Percentiles rank a stretch among this genome's conserved stretches.
Evolutionary conservation across 208 protist species (phyloP).

Genomic region (Tritrichomonas musculus): DNA sequence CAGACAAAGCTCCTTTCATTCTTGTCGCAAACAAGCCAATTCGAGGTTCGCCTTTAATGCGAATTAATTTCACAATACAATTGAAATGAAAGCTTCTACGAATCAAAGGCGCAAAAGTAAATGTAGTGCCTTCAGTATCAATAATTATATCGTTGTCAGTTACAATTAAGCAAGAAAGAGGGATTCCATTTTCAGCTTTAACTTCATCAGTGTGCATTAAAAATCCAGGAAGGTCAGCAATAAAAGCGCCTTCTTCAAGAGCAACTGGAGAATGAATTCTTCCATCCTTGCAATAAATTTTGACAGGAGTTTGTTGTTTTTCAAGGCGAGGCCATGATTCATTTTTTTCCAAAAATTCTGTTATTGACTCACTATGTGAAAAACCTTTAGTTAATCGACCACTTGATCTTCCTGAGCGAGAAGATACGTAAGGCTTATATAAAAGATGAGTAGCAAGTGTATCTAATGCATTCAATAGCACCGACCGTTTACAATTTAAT

Average conservation of each 20-base stretch:
- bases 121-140: neutral
- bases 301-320: neutral
- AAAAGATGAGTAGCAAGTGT: neutral
- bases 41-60: neutral
- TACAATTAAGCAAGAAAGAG: neutral
- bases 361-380: neutral
- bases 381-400: neutral
- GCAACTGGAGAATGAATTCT: neutral
- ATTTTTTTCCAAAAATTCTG: neutral
- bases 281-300: neutral
- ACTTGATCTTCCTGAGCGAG: neutral
- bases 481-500: no score
- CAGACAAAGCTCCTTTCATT: neutral
- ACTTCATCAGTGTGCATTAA: conserved; percentile 27
- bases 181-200: neutral
- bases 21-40: neutral
- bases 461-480: neutral
- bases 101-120: neutral
- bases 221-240: neutral
- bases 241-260: neutral
- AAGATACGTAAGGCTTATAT: neutral
- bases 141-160: neutral
- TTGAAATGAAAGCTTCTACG: neutral
- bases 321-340: neutral
- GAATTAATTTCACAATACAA: neutral